Conservation (phyloP, 768 basidiomycete genomes). For the Strobilomyces dryophilus region DNA sequence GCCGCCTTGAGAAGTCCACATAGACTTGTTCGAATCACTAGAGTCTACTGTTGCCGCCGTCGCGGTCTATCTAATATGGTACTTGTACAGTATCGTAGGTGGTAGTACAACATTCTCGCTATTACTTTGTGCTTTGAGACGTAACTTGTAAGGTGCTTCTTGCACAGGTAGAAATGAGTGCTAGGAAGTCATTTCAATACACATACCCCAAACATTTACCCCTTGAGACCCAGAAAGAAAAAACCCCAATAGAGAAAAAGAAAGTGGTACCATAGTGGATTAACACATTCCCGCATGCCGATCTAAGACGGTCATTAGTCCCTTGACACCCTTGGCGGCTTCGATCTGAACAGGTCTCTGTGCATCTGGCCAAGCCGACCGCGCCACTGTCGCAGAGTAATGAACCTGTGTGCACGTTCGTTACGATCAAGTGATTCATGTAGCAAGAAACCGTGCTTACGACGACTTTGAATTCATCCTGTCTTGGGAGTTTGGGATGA, state of each 20-base stretch:
- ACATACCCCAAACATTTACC: slow-evolving; percentile 16
- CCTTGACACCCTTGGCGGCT: slow-evolving; percentile 33
- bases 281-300: slow-evolving; percentile 28
- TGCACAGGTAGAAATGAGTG: slow-evolving; percentile 12
- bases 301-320: slow-evolving; percentile 36
- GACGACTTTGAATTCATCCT: slow-evolving; percentile 32
- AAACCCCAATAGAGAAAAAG: background rate
- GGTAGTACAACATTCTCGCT: slow-evolving; percentile 29
- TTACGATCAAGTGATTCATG: slow-evolving; percentile 9
- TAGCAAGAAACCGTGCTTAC: slow-evolving; percentile 18
- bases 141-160: slow-evolving; percentile 11
- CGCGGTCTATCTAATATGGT: slow-evolving; percentile 10
- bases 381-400: slow-evolving; percentile 35
- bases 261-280: background rate
- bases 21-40: slow-evolving; percentile 9
- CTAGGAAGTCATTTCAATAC: slow-evolving; percentile 16
- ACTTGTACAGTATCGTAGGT: slow-evolving; percentile 20
- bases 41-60: slow-evolving; percentile 4
- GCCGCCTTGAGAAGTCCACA: slow-evolving; percentile 59
- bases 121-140: slow-evolving; percentile 8
- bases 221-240: slow-evolving; percentile 13
- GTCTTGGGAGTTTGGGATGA: slow-evolving; percentile 28
- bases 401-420: slow-evolving; percentile 26
- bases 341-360: slow-evolving; percentile 34
- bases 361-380: slow-evolving; percentile 33